phyloP scores from a whole-genome alignment of 1,284 basidiomycete species.

The Inonotus obliquus region DNA sequence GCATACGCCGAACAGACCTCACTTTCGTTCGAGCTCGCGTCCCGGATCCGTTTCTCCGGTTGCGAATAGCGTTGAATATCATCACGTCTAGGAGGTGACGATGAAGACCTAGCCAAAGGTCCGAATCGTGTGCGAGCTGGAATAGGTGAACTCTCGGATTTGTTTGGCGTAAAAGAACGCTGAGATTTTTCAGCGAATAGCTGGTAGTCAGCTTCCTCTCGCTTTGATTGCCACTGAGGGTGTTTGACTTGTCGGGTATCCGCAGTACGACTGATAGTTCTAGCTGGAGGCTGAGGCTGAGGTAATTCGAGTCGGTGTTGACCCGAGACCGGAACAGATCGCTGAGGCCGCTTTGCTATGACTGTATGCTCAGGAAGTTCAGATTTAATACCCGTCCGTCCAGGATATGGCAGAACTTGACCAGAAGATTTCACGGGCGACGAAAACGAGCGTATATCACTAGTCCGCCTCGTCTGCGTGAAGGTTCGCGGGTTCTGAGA shows the following conservation, averaged over 20 bases:
- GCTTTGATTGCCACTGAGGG: not conserved
- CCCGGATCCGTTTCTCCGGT: constrained; percentile 35
- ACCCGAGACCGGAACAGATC: not conserved
- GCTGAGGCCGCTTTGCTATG: not conserved
- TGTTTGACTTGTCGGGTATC: not conserved
- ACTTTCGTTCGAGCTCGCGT: constrained; percentile 27
- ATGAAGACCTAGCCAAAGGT: not conserved
- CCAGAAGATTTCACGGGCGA: not conserved
- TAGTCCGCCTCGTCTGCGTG: not conserved
- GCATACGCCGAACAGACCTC: constrained; percentile 31
- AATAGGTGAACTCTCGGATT: no score
- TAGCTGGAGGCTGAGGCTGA: not conserved
- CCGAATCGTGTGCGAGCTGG: not conserved
- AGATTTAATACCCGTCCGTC: not conserved
- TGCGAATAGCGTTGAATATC: not conserved
- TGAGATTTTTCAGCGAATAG: not conserved
- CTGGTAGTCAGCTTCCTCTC: not conserved
- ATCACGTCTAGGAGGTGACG: not conserved
- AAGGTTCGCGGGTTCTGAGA: not conserved
- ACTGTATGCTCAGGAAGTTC: not conserved
- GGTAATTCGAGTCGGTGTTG: not conserved
- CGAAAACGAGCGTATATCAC: not conserved
- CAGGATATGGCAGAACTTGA: not conserved
- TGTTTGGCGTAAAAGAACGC: not conserved
- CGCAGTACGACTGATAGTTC: no score